A percentile compares a stretch with the other conserved stretches of the same genome.
phyloP scores from a whole-genome alignment of 2,329 filamentous ascomycete species.

The Aureobasidium zeae region DNA sequence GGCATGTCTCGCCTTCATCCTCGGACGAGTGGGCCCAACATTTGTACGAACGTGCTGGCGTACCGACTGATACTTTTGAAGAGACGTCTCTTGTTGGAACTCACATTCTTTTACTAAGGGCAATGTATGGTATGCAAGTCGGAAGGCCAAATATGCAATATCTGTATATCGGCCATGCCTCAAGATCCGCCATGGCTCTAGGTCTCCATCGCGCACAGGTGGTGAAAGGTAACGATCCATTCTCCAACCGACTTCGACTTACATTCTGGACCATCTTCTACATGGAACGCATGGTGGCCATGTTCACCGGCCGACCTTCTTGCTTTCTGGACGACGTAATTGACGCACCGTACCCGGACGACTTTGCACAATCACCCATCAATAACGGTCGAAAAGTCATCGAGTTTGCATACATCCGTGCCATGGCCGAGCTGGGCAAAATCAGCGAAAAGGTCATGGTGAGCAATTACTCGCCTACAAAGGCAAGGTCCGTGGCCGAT shows the following conservation, averaged over 20 bases:
- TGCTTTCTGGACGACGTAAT: constrained; percentile 7
- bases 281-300: constrained; percentile 11
- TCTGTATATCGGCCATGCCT: constrained; percentile 11
- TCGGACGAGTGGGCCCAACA: constrained; percentile 9
- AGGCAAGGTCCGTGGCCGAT: background rate
- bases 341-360: constrained; percentile 9
- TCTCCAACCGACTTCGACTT: background rate
- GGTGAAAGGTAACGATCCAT: background rate
- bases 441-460: constrained; percentile 5
- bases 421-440: constrained; percentile 8
- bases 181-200: constrained; percentile 13
- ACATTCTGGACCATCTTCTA: constrained; percentile 15
- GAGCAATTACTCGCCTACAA: background rate
- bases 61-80: constrained; percentile 9
- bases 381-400: background rate
- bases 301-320: constrained; percentile 9
- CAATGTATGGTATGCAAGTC: constrained; percentile 13
- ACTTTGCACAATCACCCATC: background rate
- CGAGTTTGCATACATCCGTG: constrained; percentile 12
- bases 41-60: constrained; percentile 9
- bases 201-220: constrained; percentile 14
- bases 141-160: constrained; percentile 10
- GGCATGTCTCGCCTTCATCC: background rate
- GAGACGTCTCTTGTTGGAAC: constrained; percentile 11
- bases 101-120: constrained; percentile 8